Conservation (phyloP, 176 grass and related monocot genomes). For the Guadua angustifolia region DNA sequence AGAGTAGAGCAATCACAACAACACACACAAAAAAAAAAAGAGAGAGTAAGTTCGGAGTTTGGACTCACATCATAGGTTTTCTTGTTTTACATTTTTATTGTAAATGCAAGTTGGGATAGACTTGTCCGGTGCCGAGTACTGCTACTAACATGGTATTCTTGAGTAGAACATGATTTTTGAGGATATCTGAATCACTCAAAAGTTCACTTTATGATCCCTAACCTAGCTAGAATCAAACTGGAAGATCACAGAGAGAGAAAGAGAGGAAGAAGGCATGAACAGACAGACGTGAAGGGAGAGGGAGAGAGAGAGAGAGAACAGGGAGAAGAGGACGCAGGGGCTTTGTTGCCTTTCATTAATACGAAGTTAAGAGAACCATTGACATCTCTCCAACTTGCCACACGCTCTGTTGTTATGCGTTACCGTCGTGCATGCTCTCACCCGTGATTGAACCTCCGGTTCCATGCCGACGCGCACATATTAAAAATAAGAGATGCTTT, state of each 20-base stretch:
- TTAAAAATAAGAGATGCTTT: too few species aligned
- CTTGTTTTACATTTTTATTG: conserved; percentile 36
- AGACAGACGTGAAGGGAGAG: conserved; percentile 7
- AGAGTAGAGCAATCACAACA: conserved; percentile 13
- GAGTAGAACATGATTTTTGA: conserved; percentile 38
- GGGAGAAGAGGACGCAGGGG: conserved; percentile 6
- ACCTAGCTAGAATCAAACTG: conserved; percentile 27
- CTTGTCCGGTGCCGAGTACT: not conserved
- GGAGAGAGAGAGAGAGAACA: not conserved
- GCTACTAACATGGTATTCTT: conserved; percentile 13
- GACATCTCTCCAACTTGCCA: conserved; percentile 52
- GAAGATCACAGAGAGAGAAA: conserved; percentile 31
- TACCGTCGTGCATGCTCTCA: too few species aligned
- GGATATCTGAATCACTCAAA: conserved; percentile 12
- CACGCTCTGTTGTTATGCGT: not conserved
- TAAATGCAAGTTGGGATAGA: not conserved
- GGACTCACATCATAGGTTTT: not conserved
- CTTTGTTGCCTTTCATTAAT: conserved; percentile 58
- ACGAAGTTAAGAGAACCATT: conserved; percentile 62
- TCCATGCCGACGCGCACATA: too few species aligned
- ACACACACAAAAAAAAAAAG: too few species aligned
- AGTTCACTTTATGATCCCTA: conserved; percentile 27
- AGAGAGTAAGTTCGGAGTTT: not conserved
- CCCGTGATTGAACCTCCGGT: too few species aligned
- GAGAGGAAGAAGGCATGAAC: not conserved